phyloP scores from a whole-genome alignment of 2,329 filamentous ascomycete species.

The Alternaria sp. region DNA sequence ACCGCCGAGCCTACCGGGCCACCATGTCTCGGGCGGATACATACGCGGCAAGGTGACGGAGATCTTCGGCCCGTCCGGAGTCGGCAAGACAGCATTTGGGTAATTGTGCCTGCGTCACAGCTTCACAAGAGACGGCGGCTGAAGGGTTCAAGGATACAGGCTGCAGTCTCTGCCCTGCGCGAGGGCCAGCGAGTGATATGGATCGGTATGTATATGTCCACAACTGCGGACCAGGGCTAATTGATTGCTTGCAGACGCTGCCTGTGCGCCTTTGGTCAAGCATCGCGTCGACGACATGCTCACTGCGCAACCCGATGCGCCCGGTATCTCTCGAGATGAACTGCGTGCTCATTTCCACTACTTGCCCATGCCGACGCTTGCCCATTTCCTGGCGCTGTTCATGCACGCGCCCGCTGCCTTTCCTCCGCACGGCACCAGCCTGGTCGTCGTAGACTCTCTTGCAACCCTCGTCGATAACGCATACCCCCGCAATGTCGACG shows the following conservation, averaged over 20 bases:
- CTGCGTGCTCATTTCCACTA: constrained; percentile 66
- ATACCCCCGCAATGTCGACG: constrained; percentile 66
- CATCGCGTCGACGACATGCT: constrained; percentile 59
- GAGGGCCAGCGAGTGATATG: constrained; percentile 73
- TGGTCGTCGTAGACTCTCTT: constrained; percentile 80
- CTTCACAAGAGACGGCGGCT: constrained; percentile 23
- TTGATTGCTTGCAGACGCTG: constrained; percentile 53
- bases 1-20: constrained; percentile 31
- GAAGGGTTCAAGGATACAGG: constrained; percentile 66
- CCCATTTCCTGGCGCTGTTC: constrained; percentile 75
- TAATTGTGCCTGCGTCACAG: constrained; percentile 54
- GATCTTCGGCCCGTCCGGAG: constrained; percentile 84
- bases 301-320: constrained; percentile 16
- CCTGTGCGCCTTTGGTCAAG: constrained; percentile 56
- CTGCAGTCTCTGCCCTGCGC: constrained; percentile 68
- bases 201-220: constrained; percentile 69
- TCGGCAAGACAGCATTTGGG: constrained; percentile 85
- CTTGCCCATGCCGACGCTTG: constrained; percentile 63
- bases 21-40: constrained; percentile 59
- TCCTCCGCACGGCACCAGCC: constrained; percentile 66
- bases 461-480: constrained; percentile 78
- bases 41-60: constrained; percentile 81
- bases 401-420: constrained; percentile 69
- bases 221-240: constrained; percentile 31
- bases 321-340: constrained; percentile 31